Evolutionary conservation across 1,284 basidiomycete species (phyloP).

Genomic region (Fomitopsis palustris): DNA sequence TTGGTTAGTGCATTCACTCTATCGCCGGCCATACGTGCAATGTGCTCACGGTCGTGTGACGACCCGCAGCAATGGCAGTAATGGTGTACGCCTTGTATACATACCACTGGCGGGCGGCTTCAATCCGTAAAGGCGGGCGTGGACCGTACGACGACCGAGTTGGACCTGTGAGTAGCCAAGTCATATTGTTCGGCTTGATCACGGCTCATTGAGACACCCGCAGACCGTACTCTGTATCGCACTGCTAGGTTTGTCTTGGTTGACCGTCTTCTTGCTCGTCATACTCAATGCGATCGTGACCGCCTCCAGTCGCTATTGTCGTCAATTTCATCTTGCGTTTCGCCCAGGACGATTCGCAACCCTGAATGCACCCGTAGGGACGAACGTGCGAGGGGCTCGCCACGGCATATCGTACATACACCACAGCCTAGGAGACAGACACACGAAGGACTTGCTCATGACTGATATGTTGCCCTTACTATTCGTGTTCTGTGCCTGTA

Average conservation of each 20-base stretch:
- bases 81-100: slow-evolving; percentile 96
- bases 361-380: slow-evolving; percentile 6
- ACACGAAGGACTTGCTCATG: background rate
- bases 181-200: slow-evolving; percentile 9
- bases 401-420: background rate
- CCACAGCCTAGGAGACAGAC: background rate
- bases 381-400: too few relatives aligned
- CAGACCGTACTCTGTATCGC: slow-evolving; percentile 87
- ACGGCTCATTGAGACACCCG: slow-evolving; percentile 2
- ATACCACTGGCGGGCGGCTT: slow-evolving; percentile 94
- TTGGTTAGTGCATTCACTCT: slow-evolving; percentile 56
- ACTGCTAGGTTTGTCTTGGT: slow-evolving; percentile 62
- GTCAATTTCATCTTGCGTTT: slow-evolving; percentile 89
- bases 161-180: slow-evolving; percentile 59
- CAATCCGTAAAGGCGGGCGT: slow-evolving; percentile 88
- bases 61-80: slow-evolving; percentile 79
- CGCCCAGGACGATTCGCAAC: slow-evolving; percentile 31
- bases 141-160: slow-evolving; percentile 97
- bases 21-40: slow-evolving; percentile 1
- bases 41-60: slow-evolving; percentile 1
- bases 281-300: slow-evolving; percentile 1
- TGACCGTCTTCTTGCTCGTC: background rate
- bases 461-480: background rate
- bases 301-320: slow-evolving; percentile 71
- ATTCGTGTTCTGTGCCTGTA: background rate